Evolutionary conservation across 768 basidiomycete species (phyloP), one percentile per base, ranked within the genome.

Genomic region (Sistotremastrum niveocremeum): DNA sequence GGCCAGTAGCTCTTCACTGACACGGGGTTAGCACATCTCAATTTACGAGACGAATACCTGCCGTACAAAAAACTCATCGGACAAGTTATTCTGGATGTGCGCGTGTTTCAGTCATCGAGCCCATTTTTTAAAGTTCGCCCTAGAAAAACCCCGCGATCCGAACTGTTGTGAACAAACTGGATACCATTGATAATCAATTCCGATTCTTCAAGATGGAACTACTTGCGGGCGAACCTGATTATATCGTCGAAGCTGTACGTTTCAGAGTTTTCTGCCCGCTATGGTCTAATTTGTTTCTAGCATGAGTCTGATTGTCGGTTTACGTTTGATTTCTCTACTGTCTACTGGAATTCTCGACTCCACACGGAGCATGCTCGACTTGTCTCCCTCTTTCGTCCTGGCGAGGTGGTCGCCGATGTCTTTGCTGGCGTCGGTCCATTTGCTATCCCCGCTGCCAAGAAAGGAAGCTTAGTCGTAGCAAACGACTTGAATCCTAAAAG

Each of bases 401-500:
- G 58, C 2, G 71, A 79, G 29, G 75, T 98, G 12, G 63, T 98
- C 28, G 91, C 79, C 3, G 95, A 99, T 59, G 90, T 87, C 32
- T 93, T 98, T 60, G 95, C 95, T 1, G 95, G 95, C 9, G 93
- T 99, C 2, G 95, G 95, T 2, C 95, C 95, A 0, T 99, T 99
- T 59, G 84, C 88, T 6, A 63, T 98, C 5, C 95, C 95, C 3
- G 85, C 94, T 2, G 94, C 83, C 1, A 91, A 79, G 65, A 90
- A 86, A 54, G 88, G 91, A 2, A 88, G 86, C 57, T 79, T 77
- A 4, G 86, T 98, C 0, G 65, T 93, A 35, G 93, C 85, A 8
- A 98, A 97, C 52, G 95, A 99, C 60, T 64, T 98, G 48, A 99
- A 99, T 63, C 94, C 94, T 2, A 74, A 79, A 43, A 88, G 89